A percentile compares a stretch with the other conserved stretches of the same genome.
Evolutionary conservation across 805 yeast genomes (phyloP).

Genomic region (Kuraishia ogatae): DNA sequence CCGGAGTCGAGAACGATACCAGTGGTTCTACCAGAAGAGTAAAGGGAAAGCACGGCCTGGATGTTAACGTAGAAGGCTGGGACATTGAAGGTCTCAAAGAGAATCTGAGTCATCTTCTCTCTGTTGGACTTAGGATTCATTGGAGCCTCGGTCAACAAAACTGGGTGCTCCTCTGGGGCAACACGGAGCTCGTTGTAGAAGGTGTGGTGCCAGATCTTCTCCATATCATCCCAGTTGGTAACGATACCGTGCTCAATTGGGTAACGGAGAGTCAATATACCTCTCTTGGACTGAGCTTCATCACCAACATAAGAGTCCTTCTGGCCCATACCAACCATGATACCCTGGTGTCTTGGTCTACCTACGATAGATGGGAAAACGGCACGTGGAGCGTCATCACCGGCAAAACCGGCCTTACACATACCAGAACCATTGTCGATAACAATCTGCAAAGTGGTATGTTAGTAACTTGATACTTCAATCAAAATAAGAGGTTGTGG

Average conservation of each 20-base stretch:
- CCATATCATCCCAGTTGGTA: slow-evolving; percentile 99
- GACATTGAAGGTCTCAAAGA: slow-evolving; percentile 98
- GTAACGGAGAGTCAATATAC: slow-evolving; percentile 96
- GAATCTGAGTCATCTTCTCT: slow-evolving; percentile 99
- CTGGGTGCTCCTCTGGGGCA: slow-evolving; percentile 99
- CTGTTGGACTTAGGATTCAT: slow-evolving; percentile 99
- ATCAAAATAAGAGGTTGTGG: no score
- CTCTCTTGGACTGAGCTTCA: slow-evolving; percentile 99
- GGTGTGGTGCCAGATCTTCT: slow-evolving; percentile 99
- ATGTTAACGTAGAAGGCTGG: slow-evolving; percentile 99
- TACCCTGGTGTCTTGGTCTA: slow-evolving; percentile 99
- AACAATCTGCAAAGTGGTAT: slow-evolving; percentile 36
- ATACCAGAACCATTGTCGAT: slow-evolving; percentile 99
- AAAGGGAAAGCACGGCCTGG: slow-evolving; percentile 96
- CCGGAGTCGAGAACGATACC: slow-evolving; percentile 99
- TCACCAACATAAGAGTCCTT: slow-evolving; percentile 99
- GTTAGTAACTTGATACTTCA: no score
- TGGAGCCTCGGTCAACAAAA: slow-evolving; percentile 98
- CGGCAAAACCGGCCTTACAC: slow-evolving; percentile 99
- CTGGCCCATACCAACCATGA: slow-evolving; percentile 99
- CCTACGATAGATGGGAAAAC: slow-evolving; percentile 99
- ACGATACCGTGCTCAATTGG: slow-evolving; percentile 99
- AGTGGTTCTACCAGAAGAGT: slow-evolving; percentile 99
- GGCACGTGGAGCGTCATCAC: slow-evolving; percentile 99
- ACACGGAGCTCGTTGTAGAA: slow-evolving; percentile 99